Evolutionary conservation across 805 yeast species (phyloP).

Genomic region (Teunomyces gatunensis): DNA sequence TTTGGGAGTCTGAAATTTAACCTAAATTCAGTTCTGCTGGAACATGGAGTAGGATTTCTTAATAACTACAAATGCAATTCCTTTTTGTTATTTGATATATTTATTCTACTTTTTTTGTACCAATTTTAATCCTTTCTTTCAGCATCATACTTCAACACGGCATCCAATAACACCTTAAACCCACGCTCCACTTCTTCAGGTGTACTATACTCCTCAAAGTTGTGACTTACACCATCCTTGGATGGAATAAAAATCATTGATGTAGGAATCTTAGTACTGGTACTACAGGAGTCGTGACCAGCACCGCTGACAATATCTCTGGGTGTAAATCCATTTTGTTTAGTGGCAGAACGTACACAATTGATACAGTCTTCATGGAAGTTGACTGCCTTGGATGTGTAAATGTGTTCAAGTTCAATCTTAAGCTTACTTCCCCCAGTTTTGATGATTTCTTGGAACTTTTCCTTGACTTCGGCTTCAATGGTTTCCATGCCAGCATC

Average conservation of each 20-base stretch:
- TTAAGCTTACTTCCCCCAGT: constrained; percentile 28
- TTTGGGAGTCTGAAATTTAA: too few species aligned
- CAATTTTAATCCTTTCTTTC: constrained; percentile 2
- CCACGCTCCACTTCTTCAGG: constrained; percentile 67
- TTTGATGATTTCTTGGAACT: constrained; percentile 35
- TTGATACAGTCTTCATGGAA: constrained; percentile 34
- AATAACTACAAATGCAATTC: too few species aligned
- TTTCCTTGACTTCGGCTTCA: constrained; percentile 35
- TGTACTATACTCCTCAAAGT: constrained; percentile 61
- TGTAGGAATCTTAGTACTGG: constrained; percentile 57
- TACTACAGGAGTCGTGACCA: constrained; percentile 70
- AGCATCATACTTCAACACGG: constrained; percentile 33
- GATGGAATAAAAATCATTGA: constrained; percentile 75
- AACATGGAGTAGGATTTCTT: too few species aligned
- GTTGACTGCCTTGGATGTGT: constrained; percentile 51
- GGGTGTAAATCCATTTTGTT: constrained; percentile 45
- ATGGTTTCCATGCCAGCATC: constrained; percentile 43
- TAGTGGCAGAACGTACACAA: constrained; percentile 53
- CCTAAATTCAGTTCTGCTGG: too few species aligned
- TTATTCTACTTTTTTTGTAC: too few species aligned
- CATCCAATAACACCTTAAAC: constrained; percentile 51
- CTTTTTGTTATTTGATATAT: too few species aligned
- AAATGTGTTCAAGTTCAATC: constrained; percentile 43
- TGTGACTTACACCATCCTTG: constrained; percentile 64
- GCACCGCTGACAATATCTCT: constrained; percentile 63